Evolutionary conservation across 257 asterid species (phyloP).

Genomic region (Solanum microdontum): DNA sequence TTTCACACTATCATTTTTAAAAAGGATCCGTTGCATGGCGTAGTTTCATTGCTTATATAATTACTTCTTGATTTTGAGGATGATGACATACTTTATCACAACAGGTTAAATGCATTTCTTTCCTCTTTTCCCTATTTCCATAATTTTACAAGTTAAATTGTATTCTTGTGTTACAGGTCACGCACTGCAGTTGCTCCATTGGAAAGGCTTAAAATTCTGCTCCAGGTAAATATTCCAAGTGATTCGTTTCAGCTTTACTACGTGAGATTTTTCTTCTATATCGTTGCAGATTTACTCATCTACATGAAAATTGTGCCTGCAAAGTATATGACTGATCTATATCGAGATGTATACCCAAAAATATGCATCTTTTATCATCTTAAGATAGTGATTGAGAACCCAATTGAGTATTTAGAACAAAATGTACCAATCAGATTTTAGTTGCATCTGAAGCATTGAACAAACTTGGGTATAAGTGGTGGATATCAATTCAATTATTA

Average conservation of each 20-base stretch:
- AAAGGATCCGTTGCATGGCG: background rate
- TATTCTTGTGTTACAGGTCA: slow-evolving; percentile 45
- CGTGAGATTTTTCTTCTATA: background rate
- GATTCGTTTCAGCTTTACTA: background rate
- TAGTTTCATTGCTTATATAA: background rate
- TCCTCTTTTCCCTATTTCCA: background rate
- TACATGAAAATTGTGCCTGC: background rate
- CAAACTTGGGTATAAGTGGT: background rate
- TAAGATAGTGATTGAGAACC: background rate
- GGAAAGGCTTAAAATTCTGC: slow-evolving; percentile 89
- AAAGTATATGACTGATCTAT: background rate
- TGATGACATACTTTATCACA: background rate
- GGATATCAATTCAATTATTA: background rate
- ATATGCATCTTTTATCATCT: background rate
- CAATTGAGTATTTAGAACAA: background rate
- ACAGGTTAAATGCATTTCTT: background rate
- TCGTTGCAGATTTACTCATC: background rate
- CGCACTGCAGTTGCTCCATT: slow-evolving; percentile 99
- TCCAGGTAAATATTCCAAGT: slow-evolving; percentile 45
- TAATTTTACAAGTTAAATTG: background rate
- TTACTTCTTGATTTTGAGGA: background rate
- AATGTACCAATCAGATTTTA: background rate
- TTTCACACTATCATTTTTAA: background rate
- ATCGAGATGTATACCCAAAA: background rate
- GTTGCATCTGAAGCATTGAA: background rate